Base-by-base conservation (phyloP, 78 protist species). In the Polysphondylium violaceum region DNA sequence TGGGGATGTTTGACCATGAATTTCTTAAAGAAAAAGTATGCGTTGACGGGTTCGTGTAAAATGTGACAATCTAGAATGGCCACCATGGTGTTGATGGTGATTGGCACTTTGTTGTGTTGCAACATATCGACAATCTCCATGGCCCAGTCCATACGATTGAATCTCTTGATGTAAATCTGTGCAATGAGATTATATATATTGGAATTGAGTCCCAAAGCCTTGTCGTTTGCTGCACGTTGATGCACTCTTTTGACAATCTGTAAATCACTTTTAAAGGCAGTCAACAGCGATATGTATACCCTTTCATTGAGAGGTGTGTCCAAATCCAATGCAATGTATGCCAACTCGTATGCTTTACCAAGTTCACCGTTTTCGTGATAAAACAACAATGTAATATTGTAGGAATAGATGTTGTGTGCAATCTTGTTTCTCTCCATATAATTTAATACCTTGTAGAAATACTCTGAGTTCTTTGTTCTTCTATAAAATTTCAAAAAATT, bases 341-440 rank as follows among this genome's bases (percentile, higher is more conserved):
- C 5, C 6, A 72, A 33, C 11, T 35, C 25, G 21, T 31, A 50
- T n/a, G 78, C 78, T 21, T 50, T 63, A 0, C 27, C 40, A 2
- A 72, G 27, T 63, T 50, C 51, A 72, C 17, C 2, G 29, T 43
- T 72, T 19, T 72, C 78, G 8, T 23, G 27, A 33, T 72, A 72
- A 19, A 21, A 72, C 9, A 19, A 72, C 19, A 72, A 33, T 2
- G 78, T 50, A 9, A 51, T 23, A 44, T 43, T 50, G 78, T 50
- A 50, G 2, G 29, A 31, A 14, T 12, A 72, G 25, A 50, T 50
- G 33, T 31, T 72, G 17, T 72, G 78, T n/a, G 78, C n/a, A 33
- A 72, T 72, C 27, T 72, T 55, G 8, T 33, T 72, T 31, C 21
- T 4, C 29, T 71, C 29, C 27, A 72, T 50, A 33, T 51, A 72